Evolutionary conservation across 2,329 filamentous ascomycete genomes (phyloP).

Genomic region (Penicillium sp.): DNA sequence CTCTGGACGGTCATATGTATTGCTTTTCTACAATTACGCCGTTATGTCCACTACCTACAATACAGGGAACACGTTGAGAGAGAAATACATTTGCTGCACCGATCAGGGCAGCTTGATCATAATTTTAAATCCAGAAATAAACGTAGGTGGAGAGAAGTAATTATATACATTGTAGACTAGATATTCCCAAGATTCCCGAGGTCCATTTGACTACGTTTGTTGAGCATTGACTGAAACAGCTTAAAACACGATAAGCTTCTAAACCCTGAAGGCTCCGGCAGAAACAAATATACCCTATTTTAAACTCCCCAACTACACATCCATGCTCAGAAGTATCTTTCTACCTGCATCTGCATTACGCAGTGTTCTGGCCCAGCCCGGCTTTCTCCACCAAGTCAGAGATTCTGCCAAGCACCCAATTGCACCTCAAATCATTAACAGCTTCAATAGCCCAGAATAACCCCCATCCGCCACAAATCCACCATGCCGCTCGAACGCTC

Average conservation of each 20-base stretch:
- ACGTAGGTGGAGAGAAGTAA: no score
- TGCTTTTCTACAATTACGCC: constrained; percentile 22
- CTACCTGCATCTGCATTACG: constrained; percentile 1
- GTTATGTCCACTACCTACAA: constrained; percentile 25
- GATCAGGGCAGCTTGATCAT: constrained; percentile 16
- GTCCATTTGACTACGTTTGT: background rate
- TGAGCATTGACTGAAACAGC: background rate
- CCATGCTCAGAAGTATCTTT: constrained; percentile 5
- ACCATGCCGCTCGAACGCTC: constrained; percentile 51
- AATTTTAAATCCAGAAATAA: background rate
- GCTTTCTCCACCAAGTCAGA: constrained; percentile 26
- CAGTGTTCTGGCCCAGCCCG: constrained; percentile 19
- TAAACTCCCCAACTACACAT: background rate
- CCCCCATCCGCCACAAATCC: constrained; percentile 1
- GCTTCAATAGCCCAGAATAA: constrained; percentile 8
- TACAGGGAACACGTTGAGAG: constrained; percentile 22
- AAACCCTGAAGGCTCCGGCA: background rate
- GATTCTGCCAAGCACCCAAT: constrained; percentile 14
- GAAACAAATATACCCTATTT: background rate
- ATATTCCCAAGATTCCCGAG: no score
- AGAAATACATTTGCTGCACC: constrained; percentile 25
- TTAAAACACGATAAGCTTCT: background rate
- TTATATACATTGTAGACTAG: background rate
- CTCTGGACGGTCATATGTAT: background rate
- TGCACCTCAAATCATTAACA: constrained; percentile 11